phyloP scores from a whole-genome alignment of 2,329 filamentous ascomycete genomes.

The Exophiala alcalophila region DNA sequence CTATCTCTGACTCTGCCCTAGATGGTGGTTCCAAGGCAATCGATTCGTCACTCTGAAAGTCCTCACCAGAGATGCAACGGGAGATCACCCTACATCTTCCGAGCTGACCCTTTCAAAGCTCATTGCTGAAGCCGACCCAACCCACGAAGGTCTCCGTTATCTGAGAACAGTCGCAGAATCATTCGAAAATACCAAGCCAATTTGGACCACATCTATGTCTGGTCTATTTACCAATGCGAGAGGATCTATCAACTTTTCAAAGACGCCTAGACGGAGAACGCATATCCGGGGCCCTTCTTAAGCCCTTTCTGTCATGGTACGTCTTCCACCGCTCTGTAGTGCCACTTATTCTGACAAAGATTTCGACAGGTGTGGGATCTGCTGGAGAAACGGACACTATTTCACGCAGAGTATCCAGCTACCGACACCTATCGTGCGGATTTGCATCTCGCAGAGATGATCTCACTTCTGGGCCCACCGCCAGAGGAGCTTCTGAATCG shows the following conservation, averaged over 20 bases:
- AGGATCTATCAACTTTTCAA: constrained; percentile 3
- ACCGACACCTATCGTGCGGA: no score
- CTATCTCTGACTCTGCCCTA: no score
- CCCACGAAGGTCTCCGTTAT: constrained; percentile 5
- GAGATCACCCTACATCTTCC: not conserved
- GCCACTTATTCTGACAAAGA: no score
- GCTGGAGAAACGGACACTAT: no score
- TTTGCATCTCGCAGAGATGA: constrained; percentile 25
- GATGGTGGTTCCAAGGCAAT: constrained; percentile 4
- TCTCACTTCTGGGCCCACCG: constrained; percentile 23
- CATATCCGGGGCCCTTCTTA: not conserved
- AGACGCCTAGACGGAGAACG: not conserved
- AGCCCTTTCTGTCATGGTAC: not conserved
- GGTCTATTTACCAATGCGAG: constrained; percentile 3
- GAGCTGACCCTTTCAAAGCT: constrained; percentile 1
- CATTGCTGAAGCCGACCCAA: not conserved
- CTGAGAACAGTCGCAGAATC: constrained; percentile 1
- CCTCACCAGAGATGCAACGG: not conserved
- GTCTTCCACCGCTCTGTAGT: no score
- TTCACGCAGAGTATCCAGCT: no score
- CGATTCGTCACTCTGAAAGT: constrained; percentile 5
- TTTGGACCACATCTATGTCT: constrained; percentile 3
- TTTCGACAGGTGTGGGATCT: no score
- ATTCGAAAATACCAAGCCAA: not conserved
- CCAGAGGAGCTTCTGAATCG: constrained; percentile 18